A percentile compares a stretch with the other conserved stretches of the same genome.
Conservation (phyloP, 495 filamentous ascomycete species). For the Lasiosphaeria miniovina region DNA sequence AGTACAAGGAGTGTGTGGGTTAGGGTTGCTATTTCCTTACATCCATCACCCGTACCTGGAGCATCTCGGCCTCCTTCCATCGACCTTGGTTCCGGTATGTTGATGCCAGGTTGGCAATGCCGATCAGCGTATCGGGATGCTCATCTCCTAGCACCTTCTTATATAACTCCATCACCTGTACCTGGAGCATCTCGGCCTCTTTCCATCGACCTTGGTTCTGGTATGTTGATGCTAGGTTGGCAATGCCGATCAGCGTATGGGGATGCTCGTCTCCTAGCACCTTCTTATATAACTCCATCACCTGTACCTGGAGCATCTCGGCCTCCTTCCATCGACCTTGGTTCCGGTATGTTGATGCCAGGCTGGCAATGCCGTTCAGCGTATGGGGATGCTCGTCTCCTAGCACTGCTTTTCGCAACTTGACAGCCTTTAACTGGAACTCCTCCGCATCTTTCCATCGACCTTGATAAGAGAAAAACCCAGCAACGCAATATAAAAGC, state of each 20-base stretch:
- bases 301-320: no score
- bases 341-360: slow-evolving; percentile 16
- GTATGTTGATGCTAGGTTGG: slow-evolving; percentile 27
- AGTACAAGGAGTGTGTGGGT: no score
- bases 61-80: no score
- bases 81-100: no score
- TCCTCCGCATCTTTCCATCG: not conserved
- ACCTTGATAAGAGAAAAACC: not conserved
- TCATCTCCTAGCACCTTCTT: slow-evolving; percentile 30
- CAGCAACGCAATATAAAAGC: no score
- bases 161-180: no score
- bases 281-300: no score
- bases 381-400: slow-evolving; percentile 35
- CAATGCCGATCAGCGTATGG: slow-evolving; percentile 33
- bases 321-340: no score
- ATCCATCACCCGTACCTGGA: no score
- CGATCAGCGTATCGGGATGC: slow-evolving; percentile 33
- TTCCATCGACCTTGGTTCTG: no score
- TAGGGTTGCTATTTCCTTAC: no score
- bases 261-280: slow-evolving; percentile 32
- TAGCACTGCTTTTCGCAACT: slow-evolving; percentile 6
- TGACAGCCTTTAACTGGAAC: not conserved
- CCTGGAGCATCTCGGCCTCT: no score
- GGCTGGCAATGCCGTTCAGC: slow-evolving; percentile 33
- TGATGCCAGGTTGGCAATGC: slow-evolving; percentile 34